Evolutionary conservation across 2,329 filamentous ascomycete genomes (phyloP), one percentile per base, ranked within the genome.

Genomic region (Cercospora zeina): DNA sequence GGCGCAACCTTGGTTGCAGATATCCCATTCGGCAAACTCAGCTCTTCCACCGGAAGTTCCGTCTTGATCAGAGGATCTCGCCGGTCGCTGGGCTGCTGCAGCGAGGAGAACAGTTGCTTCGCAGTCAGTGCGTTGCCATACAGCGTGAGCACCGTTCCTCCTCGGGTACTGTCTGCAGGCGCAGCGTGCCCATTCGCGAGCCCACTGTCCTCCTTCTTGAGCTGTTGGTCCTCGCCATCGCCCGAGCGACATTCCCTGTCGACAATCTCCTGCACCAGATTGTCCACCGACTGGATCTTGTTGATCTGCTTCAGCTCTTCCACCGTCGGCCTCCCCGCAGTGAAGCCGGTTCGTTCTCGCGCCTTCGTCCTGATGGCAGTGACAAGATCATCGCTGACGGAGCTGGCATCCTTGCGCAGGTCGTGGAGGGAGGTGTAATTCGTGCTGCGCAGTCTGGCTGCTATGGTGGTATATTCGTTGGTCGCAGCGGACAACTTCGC

Each of bases 51-150:
- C 0, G 71, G 73, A 30, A 79, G 70, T 34, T 77, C 74, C 1
- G 71, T 61, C 62, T 71, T 68, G 56, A 69, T 65, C 30, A 60
- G 27, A 1, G 59, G n/a, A n/a, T 58, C 30, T n/a, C 62, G 54
- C 13, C 56, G 63, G 13, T 59, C 53, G 10, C 58, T 31, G 10
- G 66, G 39, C 59, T 68, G 63, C 67, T 89, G 90, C 54, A 96
- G 80, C 75, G 93, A 96, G 3, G 93, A 96, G 74, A 95, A 97
- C 3, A 97, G 80, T 63, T 93, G 89, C 68, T 87, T 88, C 36
- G 89, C 83, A 50, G 87, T 86, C 1, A 88, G 86, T 42, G 89
- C 89, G 68, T 87, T 89, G 59, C 90, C 91, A 68, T 87, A 88
- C 1, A 96, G 80, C 0, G 90, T 93, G 62, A 97, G 79, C 5